Evolutionary conservation across 2,329 filamentous ascomycete genomes (phyloP).

Genomic region (Teratosphaeria zuluensis): DNA sequence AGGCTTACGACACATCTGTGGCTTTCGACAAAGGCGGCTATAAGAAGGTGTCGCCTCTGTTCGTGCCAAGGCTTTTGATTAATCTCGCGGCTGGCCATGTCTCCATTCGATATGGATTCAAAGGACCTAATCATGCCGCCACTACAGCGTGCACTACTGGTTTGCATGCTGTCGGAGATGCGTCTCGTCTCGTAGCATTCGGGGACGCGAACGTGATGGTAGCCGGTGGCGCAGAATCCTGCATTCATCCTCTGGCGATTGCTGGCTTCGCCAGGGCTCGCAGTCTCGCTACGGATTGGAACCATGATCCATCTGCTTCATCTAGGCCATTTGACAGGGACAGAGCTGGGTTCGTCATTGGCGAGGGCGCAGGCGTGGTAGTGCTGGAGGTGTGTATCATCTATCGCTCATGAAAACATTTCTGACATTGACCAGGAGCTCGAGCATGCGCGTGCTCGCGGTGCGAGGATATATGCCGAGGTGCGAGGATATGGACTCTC

Average conservation of each 20-base stretch:
- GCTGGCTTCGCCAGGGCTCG: constrained; percentile 83
- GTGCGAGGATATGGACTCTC: constrained; percentile 81
- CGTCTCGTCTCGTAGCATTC: constrained; percentile 80
- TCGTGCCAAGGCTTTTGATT: constrained; percentile 86
- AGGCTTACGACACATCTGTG: constrained; percentile 75
- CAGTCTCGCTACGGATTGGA: constrained; percentile 74
- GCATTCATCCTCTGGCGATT: constrained; percentile 87
- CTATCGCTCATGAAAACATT: background rate
- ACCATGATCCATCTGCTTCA: constrained; percentile 57
- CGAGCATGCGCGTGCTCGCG: constrained; percentile 71
- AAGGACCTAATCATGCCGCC: constrained; percentile 81
- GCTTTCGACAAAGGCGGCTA: constrained; percentile 71
- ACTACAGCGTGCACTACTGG: constrained; percentile 96
- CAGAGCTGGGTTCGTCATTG: constrained; percentile 80
- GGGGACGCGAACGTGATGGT: constrained; percentile 94
- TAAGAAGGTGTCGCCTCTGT: constrained; percentile 83
- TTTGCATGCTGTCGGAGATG: constrained; percentile 88
- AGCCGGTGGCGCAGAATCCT: constrained; percentile 89
- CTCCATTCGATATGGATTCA: constrained; percentile 83
- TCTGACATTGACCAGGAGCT: constrained; percentile 47
- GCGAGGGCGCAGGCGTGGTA: constrained; percentile 81
- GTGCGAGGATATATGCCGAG: constrained; percentile 80
- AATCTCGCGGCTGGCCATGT: constrained; percentile 93
- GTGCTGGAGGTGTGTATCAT: constrained; percentile 58
- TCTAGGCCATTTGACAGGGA: constrained; percentile 80